phyloP scores from a whole-genome alignment of 306 rosid species.

The Pterocarpus macrocarpus region DNA sequence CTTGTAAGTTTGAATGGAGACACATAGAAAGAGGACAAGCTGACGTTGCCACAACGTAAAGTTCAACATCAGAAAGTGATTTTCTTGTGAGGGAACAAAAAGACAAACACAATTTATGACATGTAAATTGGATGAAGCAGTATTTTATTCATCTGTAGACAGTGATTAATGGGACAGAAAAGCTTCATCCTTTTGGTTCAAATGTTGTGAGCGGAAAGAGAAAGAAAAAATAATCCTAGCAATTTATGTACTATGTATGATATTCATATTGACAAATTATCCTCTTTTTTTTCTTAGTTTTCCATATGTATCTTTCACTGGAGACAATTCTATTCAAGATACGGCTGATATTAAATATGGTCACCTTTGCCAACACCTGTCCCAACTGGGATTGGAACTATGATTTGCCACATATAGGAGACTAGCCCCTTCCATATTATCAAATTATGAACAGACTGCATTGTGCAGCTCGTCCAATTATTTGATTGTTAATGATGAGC shows the following conservation, averaged over 20 bases:
- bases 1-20: conserved; percentile 19
- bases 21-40: not conserved
- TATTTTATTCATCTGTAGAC: not conserved
- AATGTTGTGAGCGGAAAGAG: not conserved
- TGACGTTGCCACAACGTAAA: not conserved
- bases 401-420: no score
- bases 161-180: conserved; percentile 2
- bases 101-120: not conserved
- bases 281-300: no score
- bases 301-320: no score
- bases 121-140: conserved; percentile 1
- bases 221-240: not conserved
- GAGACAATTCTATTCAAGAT: no score
- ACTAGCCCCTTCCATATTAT: not conserved
- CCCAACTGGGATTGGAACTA: no score
- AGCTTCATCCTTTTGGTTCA: not conserved
- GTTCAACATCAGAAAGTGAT: conserved; percentile 1
- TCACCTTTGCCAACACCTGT: no score
- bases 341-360: no score
- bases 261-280: not conserved
- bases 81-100: conserved; percentile 10
- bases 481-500: not conserved
- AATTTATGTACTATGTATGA: not conserved
- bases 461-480: not conserved
- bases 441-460: not conserved